Conservation (phyloP, 1,284 basidiomycete genomes). For the Pseudozyma pruni region DNA sequence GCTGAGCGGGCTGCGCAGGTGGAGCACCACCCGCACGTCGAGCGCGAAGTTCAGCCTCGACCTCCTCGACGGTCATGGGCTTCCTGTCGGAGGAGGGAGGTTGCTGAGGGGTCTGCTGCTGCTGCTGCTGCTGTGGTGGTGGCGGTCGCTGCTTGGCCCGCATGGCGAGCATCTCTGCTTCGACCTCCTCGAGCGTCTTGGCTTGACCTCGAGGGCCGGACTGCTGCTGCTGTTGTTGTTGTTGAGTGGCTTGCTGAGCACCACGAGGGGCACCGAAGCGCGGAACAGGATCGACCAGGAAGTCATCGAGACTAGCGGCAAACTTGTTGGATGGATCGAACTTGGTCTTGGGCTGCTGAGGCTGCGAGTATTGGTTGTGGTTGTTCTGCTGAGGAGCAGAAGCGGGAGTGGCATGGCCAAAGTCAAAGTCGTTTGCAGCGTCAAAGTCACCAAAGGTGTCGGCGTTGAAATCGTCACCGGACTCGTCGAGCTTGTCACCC, state of each 20-base stretch:
- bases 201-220: constrained; percentile 51
- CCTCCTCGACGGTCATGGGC: constrained; percentile 85
- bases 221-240: constrained; percentile 19
- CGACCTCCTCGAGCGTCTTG: constrained; percentile 68
- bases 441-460: constrained; percentile 84
- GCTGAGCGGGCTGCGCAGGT: constrained; percentile 7
- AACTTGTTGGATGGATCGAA: constrained; percentile 53
- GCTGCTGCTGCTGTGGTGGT: constrained; percentile 22
- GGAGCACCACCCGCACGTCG: constrained; percentile 19
- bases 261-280: constrained; percentile 45
- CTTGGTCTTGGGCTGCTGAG: constrained; percentile 36
- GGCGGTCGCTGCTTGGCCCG: constrained; percentile 25
- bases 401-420: constrained; percentile 70
- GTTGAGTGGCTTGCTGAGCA: constrained; percentile 32
- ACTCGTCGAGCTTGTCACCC: constrained; percentile 84
- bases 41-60: constrained; percentile 80
- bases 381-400: constrained; percentile 14
- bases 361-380: constrained; percentile 19
- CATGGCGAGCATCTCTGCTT: constrained; percentile 67
- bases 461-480: constrained; percentile 71
- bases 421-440: constrained; percentile 86
- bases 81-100: constrained; percentile 62
- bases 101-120: constrained; percentile 17
- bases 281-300: constrained; percentile 58
- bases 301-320: constrained; percentile 65